phyloP scores from a whole-genome alignment of 73 alveolate genomes.

The Durusdinium trenchii region DNA sequence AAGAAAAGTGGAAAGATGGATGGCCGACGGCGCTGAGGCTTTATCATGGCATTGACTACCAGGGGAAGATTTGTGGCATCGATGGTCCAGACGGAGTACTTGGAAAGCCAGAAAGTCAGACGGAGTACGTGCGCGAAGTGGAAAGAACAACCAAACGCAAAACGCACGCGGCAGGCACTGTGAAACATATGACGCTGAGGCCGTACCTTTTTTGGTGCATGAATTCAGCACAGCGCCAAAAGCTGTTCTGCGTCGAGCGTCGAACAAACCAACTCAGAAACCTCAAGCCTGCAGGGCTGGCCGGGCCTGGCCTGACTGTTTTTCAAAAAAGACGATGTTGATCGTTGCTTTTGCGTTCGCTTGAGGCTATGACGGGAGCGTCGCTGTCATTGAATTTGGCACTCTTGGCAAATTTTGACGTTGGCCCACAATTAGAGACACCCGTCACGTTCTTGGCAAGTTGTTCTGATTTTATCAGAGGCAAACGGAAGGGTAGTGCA shows the following conservation, averaged over 20 bases:
- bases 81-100: constrained; percentile 57
- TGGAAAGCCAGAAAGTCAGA: constrained; percentile 23
- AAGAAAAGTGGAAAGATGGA: too few relatives aligned
- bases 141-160: neutral
- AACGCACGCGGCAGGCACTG: neutral
- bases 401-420: neutral
- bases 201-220: constrained; percentile 84
- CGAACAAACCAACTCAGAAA: too few relatives aligned
- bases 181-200: neutral
- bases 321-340: neutral
- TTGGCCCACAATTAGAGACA: neutral
- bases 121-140: neutral
- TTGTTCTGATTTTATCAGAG: neutral
- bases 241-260: too few relatives aligned
- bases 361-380: constrained; percentile 66
- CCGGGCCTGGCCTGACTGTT: too few relatives aligned
- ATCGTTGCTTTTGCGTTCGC: neutral
- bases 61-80: constrained; percentile 63
- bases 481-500: too few relatives aligned
- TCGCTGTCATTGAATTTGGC: constrained; percentile 53
- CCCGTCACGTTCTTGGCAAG: neutral
- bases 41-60: constrained; percentile 80
- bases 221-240: constrained; percentile 29
- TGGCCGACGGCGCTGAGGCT: neutral
- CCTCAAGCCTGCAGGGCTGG: too few relatives aligned